Percentiles rank a stretch among this genome's conserved stretches.
Evolutionary conservation across 257 asterid species (phyloP).

Genomic region (Solanum chiquidenum): DNA sequence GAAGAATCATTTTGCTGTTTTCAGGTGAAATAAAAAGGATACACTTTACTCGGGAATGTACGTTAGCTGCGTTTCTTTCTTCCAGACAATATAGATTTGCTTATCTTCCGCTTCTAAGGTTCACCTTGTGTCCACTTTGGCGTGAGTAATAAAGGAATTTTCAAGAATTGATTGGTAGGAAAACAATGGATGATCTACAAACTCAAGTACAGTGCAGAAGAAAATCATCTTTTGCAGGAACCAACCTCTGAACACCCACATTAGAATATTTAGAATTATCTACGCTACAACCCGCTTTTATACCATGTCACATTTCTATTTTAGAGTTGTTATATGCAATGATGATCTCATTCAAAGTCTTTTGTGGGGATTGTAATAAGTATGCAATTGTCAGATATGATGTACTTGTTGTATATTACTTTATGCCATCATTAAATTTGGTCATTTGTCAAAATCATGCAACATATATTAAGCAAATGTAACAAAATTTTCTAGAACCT

Average conservation of each 20-base stretch:
- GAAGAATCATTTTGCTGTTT: not conserved
- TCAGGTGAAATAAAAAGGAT: not conserved
- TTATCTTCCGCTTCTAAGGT: not conserved
- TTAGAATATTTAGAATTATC: not conserved
- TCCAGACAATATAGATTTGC: not conserved
- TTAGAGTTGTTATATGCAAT: not conserved
- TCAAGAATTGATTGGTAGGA: not conserved
- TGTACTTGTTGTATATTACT: not conserved
- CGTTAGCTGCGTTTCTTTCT: not conserved
- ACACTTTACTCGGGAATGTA: not conserved
- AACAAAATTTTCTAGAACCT: constrained; percentile 29
- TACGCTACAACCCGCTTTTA: not conserved
- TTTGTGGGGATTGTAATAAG: not conserved
- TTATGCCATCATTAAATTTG: not conserved
- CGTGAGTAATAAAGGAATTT: not conserved
- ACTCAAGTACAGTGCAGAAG: not conserved
- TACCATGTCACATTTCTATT: not conserved
- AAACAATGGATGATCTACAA: not conserved
- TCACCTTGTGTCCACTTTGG: not conserved
- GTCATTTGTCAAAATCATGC: not conserved
- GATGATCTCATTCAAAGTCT: not conserved
- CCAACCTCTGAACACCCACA: not conserved
- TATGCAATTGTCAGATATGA: not conserved
- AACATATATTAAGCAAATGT: not conserved
- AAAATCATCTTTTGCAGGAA: not conserved